Base-by-base conservation (phyloP, 768 basidiomycete genomes). In the Russula ochroleuca region DNA sequence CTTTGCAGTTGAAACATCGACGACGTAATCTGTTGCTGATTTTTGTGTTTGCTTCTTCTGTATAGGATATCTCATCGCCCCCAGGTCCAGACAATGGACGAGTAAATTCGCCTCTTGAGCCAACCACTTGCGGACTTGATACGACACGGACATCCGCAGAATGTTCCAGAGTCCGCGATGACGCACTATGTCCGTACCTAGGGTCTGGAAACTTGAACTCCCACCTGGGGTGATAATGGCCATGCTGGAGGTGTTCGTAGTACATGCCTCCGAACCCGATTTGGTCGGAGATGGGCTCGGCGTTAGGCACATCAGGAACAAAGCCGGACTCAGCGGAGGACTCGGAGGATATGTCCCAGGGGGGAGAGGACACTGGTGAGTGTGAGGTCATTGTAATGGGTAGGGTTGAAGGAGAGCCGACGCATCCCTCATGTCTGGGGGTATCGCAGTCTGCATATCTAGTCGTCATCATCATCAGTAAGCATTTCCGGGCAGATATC, bases 1-100 rank as follows among this genome's bases (percentile, higher is more conserved):
- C 90, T 72, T 85, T 85, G 74, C 89, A 92, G 73, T 92, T 92
- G 81, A 86, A 90, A 72, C 89, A 92, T 52, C 86, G 77, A 41
- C 89, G 76, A 25, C 89, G 80, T 52, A 91, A 86, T 41, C 87
- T 80, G 71, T 90, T 86, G 70, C 83, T 86, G 62, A 91, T 78
- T 74, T 91, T 92, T 0, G 89, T 90, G 2, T 87, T 82, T 0
- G 90, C 89, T 66, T 92, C 89, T 72, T 89, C 87, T 0, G 90
- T 91, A 73, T 85, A 64, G 13, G 52, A 25, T 49, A 60, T 60
- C 38, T 41, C 47, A 19, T 57, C 47, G 38, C 25, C 40, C 21
- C 48, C 56, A n/a, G n/a, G n/a, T 21, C 21, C 31, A 9, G n/a
- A 37, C 38, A 23, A 33, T 53, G 7, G 40, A 40, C 37, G 49